phyloP scores from a whole-genome alignment of 805 yeast species.

The Schwanniomyces vanrijiae region DNA sequence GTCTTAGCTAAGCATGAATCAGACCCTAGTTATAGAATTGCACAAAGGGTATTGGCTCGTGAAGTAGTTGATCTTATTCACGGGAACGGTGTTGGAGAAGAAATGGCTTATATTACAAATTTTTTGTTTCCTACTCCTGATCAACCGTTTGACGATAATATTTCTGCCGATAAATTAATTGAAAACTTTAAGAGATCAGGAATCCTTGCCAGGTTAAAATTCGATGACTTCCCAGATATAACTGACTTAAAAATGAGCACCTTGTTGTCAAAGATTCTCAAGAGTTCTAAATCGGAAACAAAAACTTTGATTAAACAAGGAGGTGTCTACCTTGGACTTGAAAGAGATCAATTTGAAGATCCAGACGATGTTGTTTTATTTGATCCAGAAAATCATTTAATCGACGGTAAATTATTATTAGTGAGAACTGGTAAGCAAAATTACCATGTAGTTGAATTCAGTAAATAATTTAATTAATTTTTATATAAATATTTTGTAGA shows the following conservation, averaged over 20 bases:
- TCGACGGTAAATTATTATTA: conserved; percentile 61
- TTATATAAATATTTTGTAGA: conserved; percentile 2
- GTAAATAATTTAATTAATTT: background rate
- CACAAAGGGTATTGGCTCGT: conserved; percentile 75
- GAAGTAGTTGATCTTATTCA: conserved; percentile 88
- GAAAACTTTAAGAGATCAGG: conserved; percentile 59
- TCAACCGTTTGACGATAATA: conserved; percentile 45
- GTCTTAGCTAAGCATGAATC: conserved; percentile 52
- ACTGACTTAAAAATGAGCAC: conserved; percentile 48
- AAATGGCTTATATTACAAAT: conserved; percentile 65
- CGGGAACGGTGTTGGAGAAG: conserved; percentile 73
- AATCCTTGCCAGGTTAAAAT: conserved; percentile 41
- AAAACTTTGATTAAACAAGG: conserved; percentile 65
- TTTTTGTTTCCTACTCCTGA: conserved; percentile 63
- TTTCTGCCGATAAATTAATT: conserved; percentile 50
- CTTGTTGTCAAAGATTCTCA: conserved; percentile 49
- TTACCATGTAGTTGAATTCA: conserved; percentile 54
- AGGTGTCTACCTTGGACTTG: conserved; percentile 69
- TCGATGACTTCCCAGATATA: conserved; percentile 29
- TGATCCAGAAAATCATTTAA: conserved; percentile 45
- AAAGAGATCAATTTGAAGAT: conserved; percentile 50
- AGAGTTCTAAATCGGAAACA: conserved; percentile 57
- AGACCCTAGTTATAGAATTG: conserved; percentile 65
- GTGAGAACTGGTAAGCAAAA: conserved; percentile 75
- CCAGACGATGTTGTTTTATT: conserved; percentile 51